Evolutionary conservation across 805 yeast species (phyloP), one percentile per base, ranked within the genome.

Genomic region (Candida oleophila): DNA sequence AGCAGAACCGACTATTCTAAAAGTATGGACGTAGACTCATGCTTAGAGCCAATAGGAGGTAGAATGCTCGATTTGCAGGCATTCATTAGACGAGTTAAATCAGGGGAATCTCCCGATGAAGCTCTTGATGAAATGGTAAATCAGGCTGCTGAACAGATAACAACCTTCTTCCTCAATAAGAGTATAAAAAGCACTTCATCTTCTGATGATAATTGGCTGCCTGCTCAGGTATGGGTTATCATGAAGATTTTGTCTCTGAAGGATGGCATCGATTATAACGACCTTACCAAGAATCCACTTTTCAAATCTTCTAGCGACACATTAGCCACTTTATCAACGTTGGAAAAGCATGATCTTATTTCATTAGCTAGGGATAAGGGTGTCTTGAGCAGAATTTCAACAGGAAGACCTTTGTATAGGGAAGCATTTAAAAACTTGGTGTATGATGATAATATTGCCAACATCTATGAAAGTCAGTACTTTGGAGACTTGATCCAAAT

Each of bases 41-140:
- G 83, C 28, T 67, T 91, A 30, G 80, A 71, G 22, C 95, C 96
- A 11, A 67, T 94, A 22, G 99, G 99, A 18, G 99, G 99, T 36
- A 81, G 99, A 51, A 87, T 92, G 91, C 74, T 90, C 39, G 99
- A 94, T 63, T 73, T 94, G 43, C 97, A 94, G 65, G 85, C 92
- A 22, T 90, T 89, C 66, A 86, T 86, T 1, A 79, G 98, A 60
- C 85, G 98, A 43, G 79, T 94, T 15, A 83, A 83, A 55, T 82
- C 92, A 1, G 99, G 99, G 4, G 99, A 94, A 61, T 61, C 79
- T 5, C 95, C 96, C 2, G 56, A 68, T 8, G 85, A 78, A 43
- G 97, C 98, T 0, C 68, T 89, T 38, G 66, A 76, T 2, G 91
- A 89, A 53, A 87, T 94, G 85, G 78, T 89, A 3, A 76, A 74